Evolutionary conservation across 768 basidiomycete genomes (phyloP), one percentile per base, ranked within the genome.

Genomic region (Kwoniella sp.): DNA sequence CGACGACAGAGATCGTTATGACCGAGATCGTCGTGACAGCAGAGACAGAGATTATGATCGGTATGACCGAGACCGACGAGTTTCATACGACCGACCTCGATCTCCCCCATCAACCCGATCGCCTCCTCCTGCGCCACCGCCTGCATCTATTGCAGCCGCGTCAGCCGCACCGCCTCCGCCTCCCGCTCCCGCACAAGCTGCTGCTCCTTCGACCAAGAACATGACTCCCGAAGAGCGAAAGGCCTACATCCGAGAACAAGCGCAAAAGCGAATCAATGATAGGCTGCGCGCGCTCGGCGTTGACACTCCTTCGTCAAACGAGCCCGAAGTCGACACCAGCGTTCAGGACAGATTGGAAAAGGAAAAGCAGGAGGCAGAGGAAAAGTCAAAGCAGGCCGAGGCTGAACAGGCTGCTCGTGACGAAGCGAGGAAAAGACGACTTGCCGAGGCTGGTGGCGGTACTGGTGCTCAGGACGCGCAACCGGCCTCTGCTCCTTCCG

Each of bases 361-460:
- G 70, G 95, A 98, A 74, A 90, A 89, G 83, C 87, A 85, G 75
- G 95, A 96, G 76, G 94, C 94, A 0, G 93, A 92, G 68, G 90
- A 91, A 77, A 91, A 90, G 78, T 86, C 85, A 0, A 85, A 83
- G 60, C 82, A 84, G 52, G 93, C 92, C 0, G 93, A 96, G 78
- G 84, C 84, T 66, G 87, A 90, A 70, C 88, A 89, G 1, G 88
- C 89, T 68, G 90, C 90, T 65, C 83, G 93, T 60, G 91, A 92
- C 72, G 83, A 84, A 53, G 77, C 85, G 46, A 84, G 95, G 49
- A 84, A 82, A 67, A 89, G 90, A 68, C 83, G 90, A 55, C 77
- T 98, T 40, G 90, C 89, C 49, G 85, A 83, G 36, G 92, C 60
- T 37, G 63, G 65, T 10, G 68, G 64, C 15, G 29, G 71, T 1